These are phyloP conservation scores for Marasmius fiardii DNA, from an alignment of 1,284 basidiomycete genomes.

Conservation along the genomic window DNA sequence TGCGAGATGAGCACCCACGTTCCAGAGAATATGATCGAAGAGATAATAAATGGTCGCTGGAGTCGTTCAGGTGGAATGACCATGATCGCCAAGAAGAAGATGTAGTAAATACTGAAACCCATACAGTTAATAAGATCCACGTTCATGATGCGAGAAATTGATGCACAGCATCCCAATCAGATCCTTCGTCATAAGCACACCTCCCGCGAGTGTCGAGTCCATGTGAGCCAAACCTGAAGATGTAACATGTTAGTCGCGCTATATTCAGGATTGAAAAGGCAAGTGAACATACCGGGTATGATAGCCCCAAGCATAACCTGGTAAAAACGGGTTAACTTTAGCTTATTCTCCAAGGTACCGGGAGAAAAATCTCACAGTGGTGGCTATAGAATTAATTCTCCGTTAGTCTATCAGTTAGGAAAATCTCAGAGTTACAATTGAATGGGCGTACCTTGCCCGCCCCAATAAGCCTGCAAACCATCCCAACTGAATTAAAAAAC, in stretches of 20 bases:
- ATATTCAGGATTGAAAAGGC: neutral
- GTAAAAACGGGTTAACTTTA: neutral
- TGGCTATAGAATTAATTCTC: slow-evolving; percentile 3
- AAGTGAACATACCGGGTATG: slow-evolving; percentile 2
- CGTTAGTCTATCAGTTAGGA: no score
- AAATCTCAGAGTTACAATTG: neutral
- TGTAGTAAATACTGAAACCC: slow-evolving; percentile 17
- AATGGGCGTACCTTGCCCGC: slow-evolving; percentile 16
- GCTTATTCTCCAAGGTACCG: neutral
- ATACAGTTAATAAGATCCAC: neutral
- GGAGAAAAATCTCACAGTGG: slow-evolving; percentile 7
- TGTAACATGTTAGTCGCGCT: neutral
- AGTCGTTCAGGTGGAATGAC: slow-evolving; percentile 15
- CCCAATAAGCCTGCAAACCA: slow-evolving; percentile 20
- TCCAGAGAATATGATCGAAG: slow-evolving; percentile 2
- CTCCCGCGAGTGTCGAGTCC: slow-evolving; percentile 16
- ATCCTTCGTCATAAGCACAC: slow-evolving; percentile 17
- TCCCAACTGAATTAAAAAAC: slow-evolving; percentile 14
- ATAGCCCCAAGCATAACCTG: slow-evolving; percentile 14
- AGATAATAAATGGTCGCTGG: neutral
- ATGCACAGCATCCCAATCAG: slow-evolving; percentile 19
- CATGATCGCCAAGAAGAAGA: slow-evolving; percentile 19
- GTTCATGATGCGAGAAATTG: neutral
- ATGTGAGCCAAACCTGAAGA: slow-evolving; percentile 11
- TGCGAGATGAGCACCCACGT: neutral